A percentile compares a stretch with the other conserved stretches of the same genome.
Conservation (phyloP, 2,329 filamentous ascomycete species). For the Chalaropsis ovoidea region DNA sequence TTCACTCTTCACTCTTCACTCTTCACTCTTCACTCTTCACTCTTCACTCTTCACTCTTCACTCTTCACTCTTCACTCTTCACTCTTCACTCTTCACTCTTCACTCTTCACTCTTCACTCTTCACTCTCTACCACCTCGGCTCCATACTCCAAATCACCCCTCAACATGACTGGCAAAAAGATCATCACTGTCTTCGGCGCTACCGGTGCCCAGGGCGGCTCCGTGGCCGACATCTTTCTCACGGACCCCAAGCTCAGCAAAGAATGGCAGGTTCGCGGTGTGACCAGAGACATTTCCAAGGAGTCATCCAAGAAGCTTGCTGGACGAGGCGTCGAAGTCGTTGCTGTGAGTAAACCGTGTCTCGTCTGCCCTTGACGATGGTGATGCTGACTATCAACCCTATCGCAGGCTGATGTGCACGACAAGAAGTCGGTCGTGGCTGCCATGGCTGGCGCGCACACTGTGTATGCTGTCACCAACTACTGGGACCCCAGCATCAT, state of each 20-base stretch:
- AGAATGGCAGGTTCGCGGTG: conserved; percentile 38
- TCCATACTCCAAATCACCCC: too few species aligned
- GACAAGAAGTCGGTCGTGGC: conserved; percentile 36
- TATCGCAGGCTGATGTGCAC: conserved; percentile 15
- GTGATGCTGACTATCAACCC: not conserved
- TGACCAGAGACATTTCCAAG: conserved; percentile 40
- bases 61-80: too few species aligned
- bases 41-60: too few species aligned
- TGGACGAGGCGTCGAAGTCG: conserved; percentile 37
- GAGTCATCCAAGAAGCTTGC: conserved; percentile 34
- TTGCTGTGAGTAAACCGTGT: conserved; percentile 30
- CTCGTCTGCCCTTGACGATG: not conserved
- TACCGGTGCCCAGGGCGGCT: conserved; percentile 42
- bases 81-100: too few species aligned
- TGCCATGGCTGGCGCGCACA: conserved; percentile 37
- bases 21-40: too few species aligned
- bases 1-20: too few species aligned
- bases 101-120: too few species aligned
- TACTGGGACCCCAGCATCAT: conserved; percentile 27
- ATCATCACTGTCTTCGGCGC: conserved; percentile 40
- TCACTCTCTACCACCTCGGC: too few species aligned
- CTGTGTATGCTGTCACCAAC: conserved; percentile 37
- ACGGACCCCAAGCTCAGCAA: conserved; percentile 38
- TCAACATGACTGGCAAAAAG: conserved; percentile 28
- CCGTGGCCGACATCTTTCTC: conserved; percentile 39